phyloP scores from a whole-genome alignment of 306 rosid species.

The Trifolium pratense region DNA sequence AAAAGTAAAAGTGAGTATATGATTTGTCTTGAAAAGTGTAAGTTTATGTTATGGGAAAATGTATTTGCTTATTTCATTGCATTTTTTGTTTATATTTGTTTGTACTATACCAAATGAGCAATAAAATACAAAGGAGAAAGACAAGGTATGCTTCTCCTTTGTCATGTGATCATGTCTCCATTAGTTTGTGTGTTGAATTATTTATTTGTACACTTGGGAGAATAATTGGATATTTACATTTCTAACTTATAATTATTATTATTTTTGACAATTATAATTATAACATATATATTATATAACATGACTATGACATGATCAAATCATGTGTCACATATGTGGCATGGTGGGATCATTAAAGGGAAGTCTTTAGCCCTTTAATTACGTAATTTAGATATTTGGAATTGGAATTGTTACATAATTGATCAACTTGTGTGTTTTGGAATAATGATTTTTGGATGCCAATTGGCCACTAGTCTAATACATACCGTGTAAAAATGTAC shows the following conservation, averaged over 20 bases:
- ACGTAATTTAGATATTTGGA: constrained; percentile 43
- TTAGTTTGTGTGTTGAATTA: constrained; percentile 9
- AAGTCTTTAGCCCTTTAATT: constrained; percentile 24
- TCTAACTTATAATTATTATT: background rate
- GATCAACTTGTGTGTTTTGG: constrained; percentile 39
- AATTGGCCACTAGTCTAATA: constrained; percentile 22
- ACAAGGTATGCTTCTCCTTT: constrained; percentile 31
- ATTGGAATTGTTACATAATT: background rate
- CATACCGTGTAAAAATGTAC: constrained; percentile 17
- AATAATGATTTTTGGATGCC: constrained; percentile 2
- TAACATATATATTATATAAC: background rate
- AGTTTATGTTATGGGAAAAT: constrained; percentile 40
- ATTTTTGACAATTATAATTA: background rate
- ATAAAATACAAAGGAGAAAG: constrained; percentile 36
- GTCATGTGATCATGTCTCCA: constrained; percentile 46
- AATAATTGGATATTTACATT: constrained; percentile 12
- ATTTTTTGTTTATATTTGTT: constrained; percentile 35
- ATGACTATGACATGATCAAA: background rate
- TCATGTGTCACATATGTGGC: constrained; percentile 29
- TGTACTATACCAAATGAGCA: constrained; percentile 21
- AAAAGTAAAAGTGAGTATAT: constrained; percentile 26
- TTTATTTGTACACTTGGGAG: constrained; percentile 28
- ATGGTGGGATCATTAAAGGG: constrained; percentile 22
- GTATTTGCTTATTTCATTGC: constrained; percentile 26
- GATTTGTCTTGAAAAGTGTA: constrained; percentile 37